Percentiles rank a stretch among this genome's conserved stretches.
Evolutionary conservation across 805 yeast species (phyloP).

Genomic region (Lachancea quebecensis): DNA sequence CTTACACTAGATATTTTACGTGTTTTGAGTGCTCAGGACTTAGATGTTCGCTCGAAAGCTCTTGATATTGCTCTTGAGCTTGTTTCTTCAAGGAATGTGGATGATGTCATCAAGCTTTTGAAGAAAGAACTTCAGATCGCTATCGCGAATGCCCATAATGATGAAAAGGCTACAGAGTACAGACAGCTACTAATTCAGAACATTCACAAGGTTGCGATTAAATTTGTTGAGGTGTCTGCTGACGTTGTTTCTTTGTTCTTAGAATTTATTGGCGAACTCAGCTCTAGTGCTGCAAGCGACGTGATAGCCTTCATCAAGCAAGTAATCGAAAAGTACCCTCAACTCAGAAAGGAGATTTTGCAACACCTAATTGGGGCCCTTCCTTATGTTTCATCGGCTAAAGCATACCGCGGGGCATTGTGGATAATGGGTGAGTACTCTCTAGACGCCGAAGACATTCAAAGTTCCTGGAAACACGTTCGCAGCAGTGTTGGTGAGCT

Average conservation of each 20-base stretch:
- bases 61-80: slow-evolving; percentile 75
- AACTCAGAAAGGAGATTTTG: slow-evolving; percentile 59
- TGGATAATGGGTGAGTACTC: slow-evolving; percentile 97
- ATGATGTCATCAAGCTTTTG: slow-evolving; percentile 84
- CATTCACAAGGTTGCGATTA: slow-evolving; percentile 82
- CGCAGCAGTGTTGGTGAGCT: slow-evolving; percentile 82
- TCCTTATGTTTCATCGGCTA: slow-evolving; percentile 70
- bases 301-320: slow-evolving; percentile 90
- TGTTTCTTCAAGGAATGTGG: slow-evolving; percentile 82
- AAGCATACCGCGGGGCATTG: slow-evolving; percentile 85
- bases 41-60: slow-evolving; percentile 86
- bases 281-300: slow-evolving; percentile 79
- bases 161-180: slow-evolving; percentile 79
- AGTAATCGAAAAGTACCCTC: slow-evolving; percentile 87
- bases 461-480: slow-evolving; percentile 79
- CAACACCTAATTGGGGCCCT: slow-evolving; percentile 55
- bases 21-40: slow-evolving; percentile 78
- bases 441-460: slow-evolving; percentile 60
- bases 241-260: slow-evolving; percentile 81
- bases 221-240: slow-evolving; percentile 85
- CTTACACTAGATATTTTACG: slow-evolving; percentile 79
- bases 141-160: slow-evolving; percentile 46
- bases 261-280: slow-evolving; percentile 79
- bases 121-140: slow-evolving; percentile 85
- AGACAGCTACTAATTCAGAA: slow-evolving; percentile 83